These are phyloP conservation scores for Cryphonectria radicalis DNA, from an alignment of 2,329 filamentous ascomycete genomes.

Conservation along the genomic window DNA sequence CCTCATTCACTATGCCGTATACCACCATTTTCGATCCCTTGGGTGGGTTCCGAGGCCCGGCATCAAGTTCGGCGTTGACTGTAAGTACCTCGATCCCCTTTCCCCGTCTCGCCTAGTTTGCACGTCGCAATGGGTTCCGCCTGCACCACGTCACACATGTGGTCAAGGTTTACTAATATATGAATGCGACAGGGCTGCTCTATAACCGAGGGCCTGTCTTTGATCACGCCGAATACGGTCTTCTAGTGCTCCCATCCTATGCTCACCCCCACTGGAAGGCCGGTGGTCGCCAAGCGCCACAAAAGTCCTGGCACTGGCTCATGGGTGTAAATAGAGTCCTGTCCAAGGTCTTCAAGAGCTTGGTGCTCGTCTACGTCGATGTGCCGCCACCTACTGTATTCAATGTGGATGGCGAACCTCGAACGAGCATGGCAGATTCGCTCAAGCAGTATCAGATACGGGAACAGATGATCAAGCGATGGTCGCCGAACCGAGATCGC, in stretches of 20 bases:
- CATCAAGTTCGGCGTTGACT: conserved; percentile 94
- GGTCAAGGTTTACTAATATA: not conserved
- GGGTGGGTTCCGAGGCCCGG: conserved; percentile 94
- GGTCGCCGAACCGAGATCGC: conserved; percentile 39
- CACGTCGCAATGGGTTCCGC: not conserved
- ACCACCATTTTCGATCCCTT: conserved; percentile 93
- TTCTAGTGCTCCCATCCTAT: conserved; percentile 84
- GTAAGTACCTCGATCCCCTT: not conserved
- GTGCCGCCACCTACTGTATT: conserved; percentile 70
- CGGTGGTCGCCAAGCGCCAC: conserved; percentile 53
- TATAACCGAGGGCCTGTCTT: conserved; percentile 94
- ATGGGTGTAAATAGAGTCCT: conserved; percentile 90
- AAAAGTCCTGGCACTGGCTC: conserved; percentile 76
- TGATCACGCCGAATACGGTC: conserved; percentile 89
- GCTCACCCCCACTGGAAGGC: conserved; percentile 73
- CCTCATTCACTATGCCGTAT: conserved; percentile 83
- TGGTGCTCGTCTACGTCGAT: conserved; percentile 90
- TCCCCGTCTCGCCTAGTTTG: not conserved
- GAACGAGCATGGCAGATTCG: conserved; percentile 62
- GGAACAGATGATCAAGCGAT: conserved; percentile 38
- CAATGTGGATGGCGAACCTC: conserved; percentile 44
- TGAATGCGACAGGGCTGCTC: conserved; percentile 62
- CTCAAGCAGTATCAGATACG: conserved; percentile 39
- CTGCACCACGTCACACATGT: not conserved
- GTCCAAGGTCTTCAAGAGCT: conserved; percentile 84